These are phyloP conservation scores for Pilatotrama ljubarskyi DNA, from an alignment of 768 basidiomycete genomes.

Conservation along the genomic window DNA sequence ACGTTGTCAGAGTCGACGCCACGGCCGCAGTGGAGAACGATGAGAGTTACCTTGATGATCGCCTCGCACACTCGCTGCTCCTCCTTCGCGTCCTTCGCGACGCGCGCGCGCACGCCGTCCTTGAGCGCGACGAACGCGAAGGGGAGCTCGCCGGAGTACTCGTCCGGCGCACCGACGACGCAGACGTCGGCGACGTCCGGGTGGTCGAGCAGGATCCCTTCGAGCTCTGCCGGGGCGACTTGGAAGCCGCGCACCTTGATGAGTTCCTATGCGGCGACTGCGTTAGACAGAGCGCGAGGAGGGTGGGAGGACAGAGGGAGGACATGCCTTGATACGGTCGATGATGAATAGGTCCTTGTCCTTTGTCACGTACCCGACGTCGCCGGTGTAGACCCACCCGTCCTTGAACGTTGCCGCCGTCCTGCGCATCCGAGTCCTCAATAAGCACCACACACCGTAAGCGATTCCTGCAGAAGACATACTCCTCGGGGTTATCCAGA, in stretches of 20 bases:
- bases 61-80: slow-evolving; percentile 42
- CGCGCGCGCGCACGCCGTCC: slow-evolving; percentile 37
- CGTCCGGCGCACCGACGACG: slow-evolving; percentile 66
- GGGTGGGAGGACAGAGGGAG: not conserved
- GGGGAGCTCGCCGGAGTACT: slow-evolving; percentile 72
- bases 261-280: slow-evolving; percentile 48
- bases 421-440: slow-evolving; percentile 15
- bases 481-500: slow-evolving; percentile 60
- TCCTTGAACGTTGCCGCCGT: slow-evolving; percentile 27
- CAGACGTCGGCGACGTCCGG: slow-evolving; percentile 60
- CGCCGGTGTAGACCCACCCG: slow-evolving; percentile 34
- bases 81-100: slow-evolving; percentile 35
- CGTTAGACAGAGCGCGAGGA: not conserved
- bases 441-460: too few relatives aligned
- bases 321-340: slow-evolving; percentile 25
- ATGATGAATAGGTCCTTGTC: slow-evolving; percentile 23
- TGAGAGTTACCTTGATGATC: slow-evolving; percentile 52
- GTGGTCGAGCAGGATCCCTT: slow-evolving; percentile 63
- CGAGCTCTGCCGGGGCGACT: slow-evolving; percentile 73
- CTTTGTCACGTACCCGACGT: slow-evolving; percentile 27
- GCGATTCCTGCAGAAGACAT: too few relatives aligned
- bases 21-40: not conserved
- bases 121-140: slow-evolving; percentile 64
- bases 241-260: slow-evolving; percentile 73
- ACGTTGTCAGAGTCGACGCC: not conserved